Evolutionary conservation across 1,139 yeast species (phyloP).

Genomic region (Pichia sp.): DNA sequence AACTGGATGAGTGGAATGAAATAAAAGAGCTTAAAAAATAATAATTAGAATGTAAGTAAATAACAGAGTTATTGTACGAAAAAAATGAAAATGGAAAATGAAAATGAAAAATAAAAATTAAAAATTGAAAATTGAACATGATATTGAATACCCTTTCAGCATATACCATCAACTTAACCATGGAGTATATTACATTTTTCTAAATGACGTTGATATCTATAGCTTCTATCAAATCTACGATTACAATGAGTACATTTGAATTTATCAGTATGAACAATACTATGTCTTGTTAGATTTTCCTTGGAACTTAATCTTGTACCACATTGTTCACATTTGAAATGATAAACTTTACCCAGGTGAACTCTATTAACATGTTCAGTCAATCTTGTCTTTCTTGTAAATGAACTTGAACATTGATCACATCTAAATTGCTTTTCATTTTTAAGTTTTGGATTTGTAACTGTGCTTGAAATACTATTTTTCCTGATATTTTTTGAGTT

Average conservation of each 20-base stretch:
- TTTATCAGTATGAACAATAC: conserved; percentile 23
- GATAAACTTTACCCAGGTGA: conserved; percentile 17
- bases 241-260: conserved; percentile 21
- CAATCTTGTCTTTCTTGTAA: conserved; percentile 25
- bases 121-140: too few relatives aligned
- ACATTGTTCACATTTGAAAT: conserved; percentile 20
- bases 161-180: background rate
- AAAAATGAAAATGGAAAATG: too few relatives aligned
- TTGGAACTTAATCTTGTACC: conserved; percentile 18
- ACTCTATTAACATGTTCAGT: conserved; percentile 22
- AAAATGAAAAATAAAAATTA: too few relatives aligned
- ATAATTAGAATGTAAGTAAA: too few relatives aligned
- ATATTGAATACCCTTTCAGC: too few relatives aligned
- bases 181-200: conserved; percentile 13
- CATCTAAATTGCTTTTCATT: conserved; percentile 19
- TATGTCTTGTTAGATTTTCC: conserved; percentile 24
- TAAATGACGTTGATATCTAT: conserved; percentile 21
- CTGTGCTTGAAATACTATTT: background rate
- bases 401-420: conserved; percentile 18
- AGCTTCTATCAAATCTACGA: conserved; percentile 23
- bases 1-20: too few relatives aligned
- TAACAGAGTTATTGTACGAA: too few relatives aligned
- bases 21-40: too few relatives aligned
- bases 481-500: background rate
- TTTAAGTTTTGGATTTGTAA: background rate